Evolutionary conservation across 352 stramenopile genomes (phyloP).

Genomic region (Thalassiosira delicatula): DNA sequence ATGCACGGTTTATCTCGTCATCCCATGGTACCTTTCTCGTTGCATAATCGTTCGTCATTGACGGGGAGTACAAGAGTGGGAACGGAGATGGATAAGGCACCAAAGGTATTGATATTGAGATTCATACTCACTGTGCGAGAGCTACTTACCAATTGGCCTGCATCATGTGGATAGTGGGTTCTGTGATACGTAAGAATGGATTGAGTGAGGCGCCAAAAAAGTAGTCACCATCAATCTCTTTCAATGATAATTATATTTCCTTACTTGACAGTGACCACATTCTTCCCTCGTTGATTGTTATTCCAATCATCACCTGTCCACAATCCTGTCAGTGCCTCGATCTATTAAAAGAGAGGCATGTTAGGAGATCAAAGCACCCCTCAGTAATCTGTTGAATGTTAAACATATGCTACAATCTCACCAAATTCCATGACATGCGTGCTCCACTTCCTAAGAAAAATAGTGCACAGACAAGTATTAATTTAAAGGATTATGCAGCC

Average conservation of each 20-base stretch:
- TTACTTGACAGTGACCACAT: conserved; percentile 63
- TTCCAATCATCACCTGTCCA: conserved; percentile 69
- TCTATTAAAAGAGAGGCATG: no score
- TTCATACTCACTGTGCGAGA: neutral
- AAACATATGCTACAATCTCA: no score
- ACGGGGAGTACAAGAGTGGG: conserved; percentile 10
- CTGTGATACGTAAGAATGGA: conserved; percentile 18
- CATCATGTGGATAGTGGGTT: conserved; percentile 65
- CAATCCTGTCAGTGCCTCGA: conserved; percentile 60
- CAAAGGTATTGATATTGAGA: neutral
- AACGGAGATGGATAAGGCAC: neutral
- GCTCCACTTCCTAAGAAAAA: conserved; percentile 48
- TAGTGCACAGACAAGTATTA: no score
- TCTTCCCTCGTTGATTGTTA: conserved; percentile 57
- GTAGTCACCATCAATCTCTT: no score
- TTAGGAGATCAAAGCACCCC: no score
- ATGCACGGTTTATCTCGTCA: conserved; percentile 50
- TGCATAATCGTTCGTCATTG: neutral
- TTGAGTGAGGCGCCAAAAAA: no score
- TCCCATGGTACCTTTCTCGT: conserved; percentile 63
- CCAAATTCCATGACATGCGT: conserved; percentile 63
- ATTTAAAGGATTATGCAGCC: no score
- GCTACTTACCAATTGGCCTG: conserved; percentile 40
- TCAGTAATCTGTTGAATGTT: no score
- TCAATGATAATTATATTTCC: no score